Percentiles rank a stretch among this genome's conserved stretches.
phyloP scores from a whole-genome alignment of 805 yeast genomes.

The Kluyveromyces siamensis region DNA sequence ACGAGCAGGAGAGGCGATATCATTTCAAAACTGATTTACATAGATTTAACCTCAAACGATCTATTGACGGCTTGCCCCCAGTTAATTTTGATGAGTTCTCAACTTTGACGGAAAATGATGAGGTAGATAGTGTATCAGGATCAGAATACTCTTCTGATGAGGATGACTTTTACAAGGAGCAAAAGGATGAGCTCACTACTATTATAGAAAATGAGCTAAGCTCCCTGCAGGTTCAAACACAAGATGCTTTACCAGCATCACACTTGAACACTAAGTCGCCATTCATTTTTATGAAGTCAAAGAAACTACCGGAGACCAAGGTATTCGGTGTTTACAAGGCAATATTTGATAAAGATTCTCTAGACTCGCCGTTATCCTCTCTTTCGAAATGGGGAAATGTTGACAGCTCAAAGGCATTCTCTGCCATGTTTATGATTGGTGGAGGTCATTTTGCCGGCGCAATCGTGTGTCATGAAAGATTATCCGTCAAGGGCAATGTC shows the following conservation, averaged over 20 bases:
- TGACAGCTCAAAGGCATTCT: slow-evolving; percentile 28
- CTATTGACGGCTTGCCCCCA: slow-evolving; percentile 35
- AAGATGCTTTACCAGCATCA: slow-evolving; percentile 27
- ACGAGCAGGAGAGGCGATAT: slow-evolving; percentile 18
- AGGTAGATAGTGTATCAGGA: slow-evolving; percentile 55
- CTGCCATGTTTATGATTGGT: slow-evolving; percentile 88
- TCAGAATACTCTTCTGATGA: slow-evolving; percentile 27
- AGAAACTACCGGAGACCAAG: slow-evolving; percentile 33
- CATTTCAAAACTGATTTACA: slow-evolving; percentile 56
- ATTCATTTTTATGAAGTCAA: slow-evolving; percentile 47
- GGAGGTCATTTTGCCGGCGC: slow-evolving; percentile 99
- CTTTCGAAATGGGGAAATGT: slow-evolving; percentile 32
- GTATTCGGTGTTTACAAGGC: slow-evolving; percentile 65
- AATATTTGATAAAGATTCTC: slow-evolving; percentile 37
- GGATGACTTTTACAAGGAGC: slow-evolving; percentile 17
- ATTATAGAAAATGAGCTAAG: slow-evolving; percentile 21
- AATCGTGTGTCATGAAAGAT: slow-evolving; percentile 64
- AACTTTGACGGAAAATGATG: slow-evolving; percentile 27
- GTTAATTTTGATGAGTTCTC: slow-evolving; percentile 54
- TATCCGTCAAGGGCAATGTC: slow-evolving; percentile 46
- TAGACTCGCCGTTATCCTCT: slow-evolving; percentile 41
- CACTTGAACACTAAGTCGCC: slow-evolving; percentile 67
- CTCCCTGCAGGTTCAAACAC: slow-evolving; percentile 12
- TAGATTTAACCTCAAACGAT: slow-evolving; percentile 50
- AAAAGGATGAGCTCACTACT: slow-evolving; percentile 16